A percentile compares a stretch with the other conserved stretches of the same genome.
phyloP scores from a whole-genome alignment of 2,329 filamentous ascomycete genomes.

The Amylocarpus encephaloides region DNA sequence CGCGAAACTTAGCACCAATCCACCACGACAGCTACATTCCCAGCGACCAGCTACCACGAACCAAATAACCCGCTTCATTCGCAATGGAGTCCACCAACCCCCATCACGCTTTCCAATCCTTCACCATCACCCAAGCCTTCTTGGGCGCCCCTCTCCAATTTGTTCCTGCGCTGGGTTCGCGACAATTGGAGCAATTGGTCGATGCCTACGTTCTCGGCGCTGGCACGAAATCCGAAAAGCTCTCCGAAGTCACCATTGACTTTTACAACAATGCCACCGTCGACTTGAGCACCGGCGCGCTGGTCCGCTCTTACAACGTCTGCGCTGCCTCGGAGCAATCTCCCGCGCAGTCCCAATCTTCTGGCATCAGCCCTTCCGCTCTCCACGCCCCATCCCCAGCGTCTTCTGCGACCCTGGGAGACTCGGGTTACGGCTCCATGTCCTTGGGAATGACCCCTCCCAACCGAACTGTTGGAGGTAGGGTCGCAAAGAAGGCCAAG shows the following conservation, averaged over 20 bases:
- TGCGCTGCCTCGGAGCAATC: slow-evolving; percentile 32
- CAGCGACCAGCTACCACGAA: slow-evolving; percentile 2
- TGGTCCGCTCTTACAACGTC: slow-evolving; percentile 38
- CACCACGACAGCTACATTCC: neutral
- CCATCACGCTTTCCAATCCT: slow-evolving; percentile 12
- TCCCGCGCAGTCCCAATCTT: slow-evolving; percentile 41
- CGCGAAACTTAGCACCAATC: neutral
- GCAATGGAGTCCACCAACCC: slow-evolving; percentile 15
- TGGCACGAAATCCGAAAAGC: slow-evolving; percentile 51
- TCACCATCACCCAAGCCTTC: slow-evolving; percentile 51
- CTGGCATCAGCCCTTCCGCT: slow-evolving; percentile 40
- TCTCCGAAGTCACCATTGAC: slow-evolving; percentile 50
- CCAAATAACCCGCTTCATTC: neutral
- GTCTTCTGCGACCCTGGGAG: slow-evolving; percentile 41
- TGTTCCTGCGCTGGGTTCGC: slow-evolving; percentile 56
- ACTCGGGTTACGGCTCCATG: slow-evolving; percentile 22
- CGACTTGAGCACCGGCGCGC: slow-evolving; percentile 53
- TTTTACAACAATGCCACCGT: slow-evolving; percentile 53
- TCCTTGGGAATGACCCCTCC: slow-evolving; percentile 23
- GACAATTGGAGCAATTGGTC: slow-evolving; percentile 56
- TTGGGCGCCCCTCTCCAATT: slow-evolving; percentile 56
- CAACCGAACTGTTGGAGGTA: slow-evolving; percentile 6
- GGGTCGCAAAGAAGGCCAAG: slow-evolving; percentile 25
- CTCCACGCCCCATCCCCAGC: slow-evolving; percentile 34
- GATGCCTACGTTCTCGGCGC: slow-evolving; percentile 50